Conservation (phyloP, 768 basidiomycete genomes). For the Boletellus sp. region DNA sequence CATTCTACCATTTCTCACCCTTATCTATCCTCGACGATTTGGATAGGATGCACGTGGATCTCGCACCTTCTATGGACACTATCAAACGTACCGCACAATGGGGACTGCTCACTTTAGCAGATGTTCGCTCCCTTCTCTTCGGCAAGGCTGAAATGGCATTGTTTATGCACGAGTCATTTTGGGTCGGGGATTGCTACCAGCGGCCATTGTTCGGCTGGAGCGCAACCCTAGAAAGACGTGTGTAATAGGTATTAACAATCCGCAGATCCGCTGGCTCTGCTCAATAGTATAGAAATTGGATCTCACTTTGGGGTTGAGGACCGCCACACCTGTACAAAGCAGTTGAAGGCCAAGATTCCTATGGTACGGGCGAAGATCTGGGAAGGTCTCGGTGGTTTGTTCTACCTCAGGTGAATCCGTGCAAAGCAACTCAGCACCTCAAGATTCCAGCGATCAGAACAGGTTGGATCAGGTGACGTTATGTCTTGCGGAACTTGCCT, state of each 20-base stretch:
- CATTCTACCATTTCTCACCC: slow-evolving; percentile 45
- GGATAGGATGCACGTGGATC: slow-evolving; percentile 7
- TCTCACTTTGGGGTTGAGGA: fast-evolving
- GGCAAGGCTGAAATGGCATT: slow-evolving; percentile 6
- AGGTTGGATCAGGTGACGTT: too few relatives aligned
- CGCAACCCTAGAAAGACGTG: not conserved
- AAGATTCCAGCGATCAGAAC: too few relatives aligned
- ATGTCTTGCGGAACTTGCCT: too few relatives aligned
- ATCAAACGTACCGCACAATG: slow-evolving; percentile 23
- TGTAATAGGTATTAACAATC: not conserved
- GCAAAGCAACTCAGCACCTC: too few relatives aligned
- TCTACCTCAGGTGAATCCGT: not conserved
- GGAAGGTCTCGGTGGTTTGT: slow-evolving; percentile 1
- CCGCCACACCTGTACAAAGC: not conserved
- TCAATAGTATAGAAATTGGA: not conserved
- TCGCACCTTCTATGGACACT: not conserved
- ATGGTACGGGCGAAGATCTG: not conserved
- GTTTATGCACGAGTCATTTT: not conserved
- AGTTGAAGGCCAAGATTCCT: not conserved
- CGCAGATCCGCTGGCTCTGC: slow-evolving; percentile 5
- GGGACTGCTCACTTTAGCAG: slow-evolving; percentile 17
- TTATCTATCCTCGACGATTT: slow-evolving; percentile 17
- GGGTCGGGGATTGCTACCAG: not conserved
- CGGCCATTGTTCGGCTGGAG: not conserved
- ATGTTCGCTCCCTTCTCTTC: slow-evolving; percentile 15